A percentile compares a stretch with the other conserved stretches of the same genome.
These are phyloP conservation scores for Myriosclerotinia curreyana DNA, from an alignment of 2,329 filamentous ascomycete genomes.

Conservation along the genomic window DNA sequence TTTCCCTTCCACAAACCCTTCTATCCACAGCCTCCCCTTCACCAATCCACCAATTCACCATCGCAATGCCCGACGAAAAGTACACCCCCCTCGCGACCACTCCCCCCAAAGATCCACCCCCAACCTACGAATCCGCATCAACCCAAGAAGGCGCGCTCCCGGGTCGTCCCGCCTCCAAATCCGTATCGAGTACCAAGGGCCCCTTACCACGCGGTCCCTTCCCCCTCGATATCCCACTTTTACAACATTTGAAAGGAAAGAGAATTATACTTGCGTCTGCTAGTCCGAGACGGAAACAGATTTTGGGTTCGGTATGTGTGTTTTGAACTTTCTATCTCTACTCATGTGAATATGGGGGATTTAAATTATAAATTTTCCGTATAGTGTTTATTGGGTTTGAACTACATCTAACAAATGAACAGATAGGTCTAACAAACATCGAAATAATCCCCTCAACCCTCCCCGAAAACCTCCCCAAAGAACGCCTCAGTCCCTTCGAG, in stretches of 20 bases:
- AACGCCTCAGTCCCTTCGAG: slow-evolving; percentile 71
- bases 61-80: slow-evolving; percentile 1
- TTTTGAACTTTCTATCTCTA: neutral
- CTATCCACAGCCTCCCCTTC: no score
- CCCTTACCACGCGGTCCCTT: slow-evolving; percentile 47
- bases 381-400: neutral
- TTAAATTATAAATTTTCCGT: neutral
- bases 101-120: slow-evolving; percentile 26
- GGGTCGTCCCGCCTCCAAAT: slow-evolving; percentile 25
- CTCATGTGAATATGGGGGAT: neutral
- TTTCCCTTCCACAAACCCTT: no score
- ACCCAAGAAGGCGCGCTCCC: slow-evolving; percentile 32
- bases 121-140: slow-evolving; percentile 34
- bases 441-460: slow-evolving; percentile 81
- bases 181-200: slow-evolving; percentile 22
- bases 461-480: slow-evolving; percentile 82
- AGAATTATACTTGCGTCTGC: slow-evolving; percentile 87
- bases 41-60: neutral
- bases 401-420: slow-evolving; percentile 22
- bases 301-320: slow-evolving; percentile 64
- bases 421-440: slow-evolving; percentile 77
- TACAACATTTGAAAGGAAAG: slow-evolving; percentile 72
- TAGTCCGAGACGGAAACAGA: slow-evolving; percentile 78
- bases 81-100: neutral
- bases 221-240: slow-evolving; percentile 75